A percentile compares a stretch with the other conserved stretches of the same genome.
These are phyloP conservation scores for Pythium apleroticum DNA, from an alignment of 352 stramenopile species.

Conservation along the genomic window DNA sequence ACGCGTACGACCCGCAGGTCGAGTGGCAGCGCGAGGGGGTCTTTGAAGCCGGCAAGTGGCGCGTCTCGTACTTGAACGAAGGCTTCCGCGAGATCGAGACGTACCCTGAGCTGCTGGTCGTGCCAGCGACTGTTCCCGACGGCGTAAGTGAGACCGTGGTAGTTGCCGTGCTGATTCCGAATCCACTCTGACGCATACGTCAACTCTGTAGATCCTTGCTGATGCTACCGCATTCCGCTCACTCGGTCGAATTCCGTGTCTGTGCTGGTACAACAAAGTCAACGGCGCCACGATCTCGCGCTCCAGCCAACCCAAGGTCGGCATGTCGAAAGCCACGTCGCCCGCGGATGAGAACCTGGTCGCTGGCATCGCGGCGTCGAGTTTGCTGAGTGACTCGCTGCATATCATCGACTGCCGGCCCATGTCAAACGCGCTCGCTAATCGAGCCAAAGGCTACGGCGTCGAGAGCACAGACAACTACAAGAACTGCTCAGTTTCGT, in stretches of 20 bases:
- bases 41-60: slow-evolving; percentile 66
- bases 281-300: slow-evolving; percentile 68
- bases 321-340: slow-evolving; percentile 78
- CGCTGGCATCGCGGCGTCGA: slow-evolving; percentile 62
- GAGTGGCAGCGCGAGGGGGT: slow-evolving; percentile 80
- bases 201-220: slow-evolving; percentile 49
- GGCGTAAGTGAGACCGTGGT: slow-evolving; percentile 38
- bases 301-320: slow-evolving; percentile 83
- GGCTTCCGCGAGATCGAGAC: slow-evolving; percentile 86
- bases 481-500: slow-evolving; percentile 92
- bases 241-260: slow-evolving; percentile 62
- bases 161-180: not conserved
- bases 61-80: slow-evolving; percentile 60
- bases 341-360: slow-evolving; percentile 72
- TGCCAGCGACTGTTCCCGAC: slow-evolving; percentile 89
- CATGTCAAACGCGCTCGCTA: slow-evolving; percentile 77
- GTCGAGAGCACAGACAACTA: slow-evolving; percentile 97
- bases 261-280: slow-evolving; percentile 72
- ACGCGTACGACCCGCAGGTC: slow-evolving; percentile 57
- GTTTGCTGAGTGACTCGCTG: slow-evolving; percentile 57
- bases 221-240: slow-evolving; percentile 76
- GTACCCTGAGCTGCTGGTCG: slow-evolving; percentile 94
- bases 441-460: slow-evolving; percentile 91
- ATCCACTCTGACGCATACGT: not conserved
- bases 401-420: slow-evolving; percentile 85